These are phyloP conservation scores for Stromatinia cepivora DNA, from an alignment of 2,329 filamentous ascomycete species.

Conservation along the genomic window DNA sequence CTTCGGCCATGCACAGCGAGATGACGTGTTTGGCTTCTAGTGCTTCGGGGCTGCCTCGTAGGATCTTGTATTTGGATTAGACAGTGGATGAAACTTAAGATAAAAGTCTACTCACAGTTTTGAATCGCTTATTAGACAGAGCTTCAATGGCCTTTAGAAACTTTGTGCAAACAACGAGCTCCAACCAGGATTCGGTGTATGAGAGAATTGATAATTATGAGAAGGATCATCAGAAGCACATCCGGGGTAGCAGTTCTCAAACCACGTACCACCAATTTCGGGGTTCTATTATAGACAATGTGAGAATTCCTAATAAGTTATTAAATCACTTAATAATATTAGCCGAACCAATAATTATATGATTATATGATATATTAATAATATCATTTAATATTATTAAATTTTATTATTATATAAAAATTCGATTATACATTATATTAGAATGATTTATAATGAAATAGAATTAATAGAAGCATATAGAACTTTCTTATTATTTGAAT, in stretches of 20 bases:
- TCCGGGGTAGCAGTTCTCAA: constrained; percentile 59
- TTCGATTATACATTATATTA: too few relatives aligned
- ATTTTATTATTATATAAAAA: too few relatives aligned
- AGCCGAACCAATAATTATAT: too few relatives aligned
- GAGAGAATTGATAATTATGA: constrained; percentile 64
- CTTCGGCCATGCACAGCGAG: constrained; percentile 49
- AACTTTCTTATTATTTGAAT: too few relatives aligned
- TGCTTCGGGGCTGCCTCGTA: constrained; percentile 14
- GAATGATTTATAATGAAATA: too few relatives aligned
- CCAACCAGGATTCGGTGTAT: constrained; percentile 60
- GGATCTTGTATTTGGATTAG: constrained; percentile 1
- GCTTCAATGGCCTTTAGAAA: constrained; percentile 51
- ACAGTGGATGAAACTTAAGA: rapidly evolving
- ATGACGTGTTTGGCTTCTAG: constrained; percentile 20
- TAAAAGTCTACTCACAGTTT: background rate
- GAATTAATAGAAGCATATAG: too few relatives aligned
- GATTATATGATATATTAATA: too few relatives aligned
- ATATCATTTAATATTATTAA: too few relatives aligned
- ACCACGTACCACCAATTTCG: constrained; percentile 58
- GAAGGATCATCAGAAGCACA: constrained; percentile 55
- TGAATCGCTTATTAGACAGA: constrained; percentile 40
- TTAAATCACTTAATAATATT: too few relatives aligned
- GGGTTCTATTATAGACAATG: constrained; percentile 60
- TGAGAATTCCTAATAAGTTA: too few relatives aligned
- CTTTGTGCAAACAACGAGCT: constrained; percentile 54